These are phyloP conservation scores for Cucumis hystrix DNA, from an alignment of 306 rosid species.

Conservation along the genomic window DNA sequence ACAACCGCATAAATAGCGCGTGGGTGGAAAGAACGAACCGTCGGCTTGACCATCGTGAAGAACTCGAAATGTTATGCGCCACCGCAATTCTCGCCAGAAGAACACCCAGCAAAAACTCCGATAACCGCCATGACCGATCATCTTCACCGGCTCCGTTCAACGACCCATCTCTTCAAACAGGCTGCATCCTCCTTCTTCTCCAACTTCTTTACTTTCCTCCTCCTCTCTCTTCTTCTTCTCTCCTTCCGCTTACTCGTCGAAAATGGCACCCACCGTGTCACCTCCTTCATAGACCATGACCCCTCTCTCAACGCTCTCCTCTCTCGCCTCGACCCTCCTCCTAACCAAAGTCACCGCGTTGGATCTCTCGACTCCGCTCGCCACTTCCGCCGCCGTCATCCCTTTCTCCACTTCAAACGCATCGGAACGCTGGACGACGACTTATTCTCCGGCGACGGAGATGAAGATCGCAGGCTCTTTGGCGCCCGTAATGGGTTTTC, in stretches of 20 bases:
- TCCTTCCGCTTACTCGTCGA: conserved; percentile 70
- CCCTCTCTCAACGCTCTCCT: conserved; percentile 64
- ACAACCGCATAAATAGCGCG: neutral
- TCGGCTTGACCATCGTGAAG: neutral
- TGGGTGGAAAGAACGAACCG: neutral
- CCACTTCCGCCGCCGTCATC: conserved; percentile 30
- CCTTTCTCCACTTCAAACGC: conserved; percentile 72
- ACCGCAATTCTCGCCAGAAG: neutral
- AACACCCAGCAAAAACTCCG: neutral
- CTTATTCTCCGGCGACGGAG: conserved; percentile 78
- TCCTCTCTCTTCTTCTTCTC: conserved; percentile 65
- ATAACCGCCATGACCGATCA: conserved; percentile 46
- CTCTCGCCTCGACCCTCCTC: conserved; percentile 66
- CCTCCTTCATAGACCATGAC: conserved; percentile 74
- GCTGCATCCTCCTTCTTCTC: conserved; percentile 34
- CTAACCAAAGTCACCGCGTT: conserved; percentile 3
- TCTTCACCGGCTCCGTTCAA: conserved; percentile 48
- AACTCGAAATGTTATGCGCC: neutral
- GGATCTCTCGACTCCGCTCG: conserved; percentile 16
- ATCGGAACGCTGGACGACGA: conserved; percentile 83
- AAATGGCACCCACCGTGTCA: conserved; percentile 49
- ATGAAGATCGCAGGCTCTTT: conserved; percentile 41
- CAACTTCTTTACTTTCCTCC: conserved; percentile 44
- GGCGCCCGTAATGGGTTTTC: conserved; percentile 27
- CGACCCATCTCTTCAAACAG: conserved; percentile 34